Conservation (phyloP, 176 grass and related monocot species). For the Avena sativa region DNA sequence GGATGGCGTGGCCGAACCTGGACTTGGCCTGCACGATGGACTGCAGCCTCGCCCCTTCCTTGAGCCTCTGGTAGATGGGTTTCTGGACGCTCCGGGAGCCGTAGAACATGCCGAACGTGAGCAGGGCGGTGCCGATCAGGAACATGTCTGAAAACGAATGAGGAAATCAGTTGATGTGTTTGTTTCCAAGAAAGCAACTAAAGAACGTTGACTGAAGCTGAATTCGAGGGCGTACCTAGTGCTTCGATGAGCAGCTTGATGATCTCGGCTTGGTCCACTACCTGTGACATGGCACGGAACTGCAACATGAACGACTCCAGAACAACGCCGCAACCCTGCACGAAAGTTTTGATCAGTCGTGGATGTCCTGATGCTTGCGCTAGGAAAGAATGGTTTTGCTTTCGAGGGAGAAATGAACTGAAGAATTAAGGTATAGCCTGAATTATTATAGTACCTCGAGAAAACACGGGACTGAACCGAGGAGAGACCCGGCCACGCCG, state of each 20-base stretch:
- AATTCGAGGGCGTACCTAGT: conserved; percentile 42
- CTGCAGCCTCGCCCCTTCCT: conserved; percentile 59
- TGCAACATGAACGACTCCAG: conserved; percentile 54
- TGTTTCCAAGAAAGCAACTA: neutral
- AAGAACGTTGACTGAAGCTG: neutral
- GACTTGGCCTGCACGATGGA: conserved; percentile 71
- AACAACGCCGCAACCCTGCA: conserved; percentile 75
- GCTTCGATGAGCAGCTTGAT: conserved; percentile 68
- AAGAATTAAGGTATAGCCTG: neutral
- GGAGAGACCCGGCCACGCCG: conserved; percentile 76
- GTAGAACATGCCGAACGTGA: conserved; percentile 78
- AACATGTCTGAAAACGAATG: conserved; percentile 74
- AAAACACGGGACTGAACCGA: conserved; percentile 86
- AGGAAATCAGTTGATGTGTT: neutral
- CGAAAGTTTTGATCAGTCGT: neutral
- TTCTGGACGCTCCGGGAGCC: conserved; percentile 47
- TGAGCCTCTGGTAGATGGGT: conserved; percentile 64
- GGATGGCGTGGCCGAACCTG: conserved; percentile 73
- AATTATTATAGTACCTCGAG: conserved; percentile 53
- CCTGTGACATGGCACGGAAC: conserved; percentile 43
- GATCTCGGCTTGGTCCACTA: conserved; percentile 46
- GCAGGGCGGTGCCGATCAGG: conserved; percentile 81
- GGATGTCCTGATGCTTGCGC: neutral
- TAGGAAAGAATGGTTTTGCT: neutral
- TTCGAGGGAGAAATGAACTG: neutral